Conservation (phyloP, 2,329 filamentous ascomycete species). For the Aciculosporium take region DNA sequence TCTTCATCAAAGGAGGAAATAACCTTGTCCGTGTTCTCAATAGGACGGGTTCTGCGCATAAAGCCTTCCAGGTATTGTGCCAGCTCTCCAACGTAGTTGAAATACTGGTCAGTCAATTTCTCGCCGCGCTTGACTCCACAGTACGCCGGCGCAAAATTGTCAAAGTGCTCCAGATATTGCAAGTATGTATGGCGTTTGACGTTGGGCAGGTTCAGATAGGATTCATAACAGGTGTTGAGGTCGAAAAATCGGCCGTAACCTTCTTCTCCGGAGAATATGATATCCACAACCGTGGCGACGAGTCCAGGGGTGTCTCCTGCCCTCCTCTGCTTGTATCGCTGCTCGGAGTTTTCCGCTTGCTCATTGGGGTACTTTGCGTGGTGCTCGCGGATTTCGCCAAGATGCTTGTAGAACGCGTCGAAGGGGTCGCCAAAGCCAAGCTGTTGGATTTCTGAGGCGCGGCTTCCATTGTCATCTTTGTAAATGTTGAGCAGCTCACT, state of each 20-base stretch:
- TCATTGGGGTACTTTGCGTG: conserved; percentile 88
- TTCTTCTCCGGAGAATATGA: conserved; percentile 92
- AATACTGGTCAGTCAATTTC: conserved; percentile 87
- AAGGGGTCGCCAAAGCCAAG: conserved; percentile 78
- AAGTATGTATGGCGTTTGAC: conserved; percentile 78
- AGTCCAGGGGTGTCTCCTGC: conserved; percentile 49
- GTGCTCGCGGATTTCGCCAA: conserved; percentile 69
- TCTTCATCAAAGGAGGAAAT: conserved; percentile 66
- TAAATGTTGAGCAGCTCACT: conserved; percentile 70
- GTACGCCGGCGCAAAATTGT: conserved; percentile 63
- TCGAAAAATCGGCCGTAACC: conserved; percentile 88
- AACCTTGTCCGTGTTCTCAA: conserved; percentile 73
- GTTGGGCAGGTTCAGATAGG: conserved; percentile 77
- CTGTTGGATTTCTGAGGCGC: conserved; percentile 66
- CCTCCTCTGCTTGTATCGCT: conserved; percentile 65
- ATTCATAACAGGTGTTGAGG: conserved; percentile 68
- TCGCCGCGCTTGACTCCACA: conserved; percentile 63
- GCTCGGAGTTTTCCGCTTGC: conserved; percentile 86
- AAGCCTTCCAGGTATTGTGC: conserved; percentile 78
- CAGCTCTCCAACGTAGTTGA: conserved; percentile 71
- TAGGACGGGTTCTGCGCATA: conserved; percentile 66
- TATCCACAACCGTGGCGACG: conserved; percentile 59
- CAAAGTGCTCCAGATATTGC: conserved; percentile 85
- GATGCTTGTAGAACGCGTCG: conserved; percentile 79
- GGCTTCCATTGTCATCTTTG: conserved; percentile 57